Evolutionary conservation across 768 basidiomycete genomes (phyloP).

Genomic region (Macrocybe gigantea): DNA sequence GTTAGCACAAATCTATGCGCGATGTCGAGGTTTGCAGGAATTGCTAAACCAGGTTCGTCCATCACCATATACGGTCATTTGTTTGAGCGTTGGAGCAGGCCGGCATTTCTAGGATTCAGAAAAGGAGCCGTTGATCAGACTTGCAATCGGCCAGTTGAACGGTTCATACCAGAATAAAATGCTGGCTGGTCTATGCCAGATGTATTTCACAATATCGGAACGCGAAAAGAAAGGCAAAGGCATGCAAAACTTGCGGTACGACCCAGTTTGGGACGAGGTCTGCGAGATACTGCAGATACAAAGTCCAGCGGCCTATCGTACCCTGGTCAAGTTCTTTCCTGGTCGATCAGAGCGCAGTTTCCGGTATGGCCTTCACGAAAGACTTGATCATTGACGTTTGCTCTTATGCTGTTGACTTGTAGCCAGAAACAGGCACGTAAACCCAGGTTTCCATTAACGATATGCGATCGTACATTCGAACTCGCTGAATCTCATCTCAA

Average conservation of each 20-base stretch:
- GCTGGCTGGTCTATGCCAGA: constrained; percentile 21
- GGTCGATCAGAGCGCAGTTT: constrained; percentile 11
- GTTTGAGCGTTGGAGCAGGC: no score
- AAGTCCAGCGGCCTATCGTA: constrained; percentile 17
- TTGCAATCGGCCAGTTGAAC: constrained; percentile 9
- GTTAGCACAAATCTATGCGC: not conserved
- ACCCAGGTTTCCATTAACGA: constrained; percentile 16
- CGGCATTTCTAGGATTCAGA: constrained; percentile 8
- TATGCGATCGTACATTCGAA: constrained; percentile 15
- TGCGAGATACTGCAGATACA: constrained; percentile 14
- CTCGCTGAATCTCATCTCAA: constrained; percentile 11
- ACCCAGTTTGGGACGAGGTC: constrained; percentile 20
- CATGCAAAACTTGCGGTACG: constrained; percentile 24
- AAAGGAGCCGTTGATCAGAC: constrained; percentile 7
- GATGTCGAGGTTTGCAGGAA: not conserved
- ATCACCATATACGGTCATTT: no score
- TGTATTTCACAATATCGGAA: constrained; percentile 15
- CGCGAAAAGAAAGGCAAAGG: constrained; percentile 18
- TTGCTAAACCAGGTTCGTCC: not conserved
- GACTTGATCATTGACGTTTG: no score
- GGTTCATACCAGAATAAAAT: constrained; percentile 21
- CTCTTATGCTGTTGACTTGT: no score
- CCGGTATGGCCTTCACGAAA: constrained; percentile 4
- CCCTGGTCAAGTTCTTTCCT: constrained; percentile 13
- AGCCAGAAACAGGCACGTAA: constrained; percentile 8